Conservation (phyloP, 345 rosid genomes). For the Durio zibethinus region DNA sequence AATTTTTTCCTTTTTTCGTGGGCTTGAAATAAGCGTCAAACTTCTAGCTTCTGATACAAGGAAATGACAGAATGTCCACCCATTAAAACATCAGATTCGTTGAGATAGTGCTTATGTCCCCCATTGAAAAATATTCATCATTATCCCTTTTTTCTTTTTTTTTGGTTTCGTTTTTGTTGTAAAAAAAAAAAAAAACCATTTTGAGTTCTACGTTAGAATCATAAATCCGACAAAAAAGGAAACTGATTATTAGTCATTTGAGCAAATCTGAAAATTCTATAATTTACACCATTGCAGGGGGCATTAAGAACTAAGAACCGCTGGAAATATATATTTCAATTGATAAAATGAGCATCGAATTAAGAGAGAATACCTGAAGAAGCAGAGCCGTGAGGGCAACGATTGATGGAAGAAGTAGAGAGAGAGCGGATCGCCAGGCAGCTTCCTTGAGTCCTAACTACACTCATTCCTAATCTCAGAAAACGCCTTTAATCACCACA, state of each 20-base stretch:
- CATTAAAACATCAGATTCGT: background rate
- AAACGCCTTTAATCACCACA: background rate
- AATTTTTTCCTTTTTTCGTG: background rate
- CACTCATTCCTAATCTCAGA: slow-evolving; percentile 26
- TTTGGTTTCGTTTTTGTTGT: background rate
- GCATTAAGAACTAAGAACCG: background rate
- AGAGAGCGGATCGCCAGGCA: slow-evolving; percentile 53
- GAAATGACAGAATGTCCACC: background rate
- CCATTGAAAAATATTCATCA: background rate
- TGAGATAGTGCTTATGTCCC: background rate
- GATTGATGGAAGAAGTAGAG: slow-evolving; percentile 43
- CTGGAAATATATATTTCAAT: background rate
- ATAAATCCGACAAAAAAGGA: background rate
- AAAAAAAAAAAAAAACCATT: background rate
- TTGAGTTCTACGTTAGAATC: background rate
- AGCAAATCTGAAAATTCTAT: background rate
- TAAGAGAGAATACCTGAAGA: slow-evolving; percentile 44
- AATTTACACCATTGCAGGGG: background rate
- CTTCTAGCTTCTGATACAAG: background rate
- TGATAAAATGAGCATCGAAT: background rate
- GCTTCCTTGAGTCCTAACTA: slow-evolving; percentile 49
- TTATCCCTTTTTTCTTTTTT: background rate
- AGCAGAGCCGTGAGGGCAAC: slow-evolving; percentile 45
- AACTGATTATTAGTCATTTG: background rate
- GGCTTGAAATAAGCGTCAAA: background rate